Conservation (phyloP, 768 basidiomycete genomes). For the Russula vinacea region DNA sequence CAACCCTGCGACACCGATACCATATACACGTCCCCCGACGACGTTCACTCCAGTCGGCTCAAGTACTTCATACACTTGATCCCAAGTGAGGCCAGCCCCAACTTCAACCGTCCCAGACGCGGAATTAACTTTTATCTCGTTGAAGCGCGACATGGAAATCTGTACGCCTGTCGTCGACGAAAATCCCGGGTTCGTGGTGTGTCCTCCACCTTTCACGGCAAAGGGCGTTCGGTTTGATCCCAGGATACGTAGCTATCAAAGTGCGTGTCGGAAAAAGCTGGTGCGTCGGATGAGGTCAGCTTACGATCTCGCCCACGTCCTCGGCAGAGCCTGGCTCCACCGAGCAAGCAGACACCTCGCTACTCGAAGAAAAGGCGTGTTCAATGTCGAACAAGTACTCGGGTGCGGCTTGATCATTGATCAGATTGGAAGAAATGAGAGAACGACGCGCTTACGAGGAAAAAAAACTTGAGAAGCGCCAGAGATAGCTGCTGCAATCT, state of each 20-base stretch:
- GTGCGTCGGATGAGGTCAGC: conserved; percentile 14
- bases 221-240: neutral
- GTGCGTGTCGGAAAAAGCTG: neutral
- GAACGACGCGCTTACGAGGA: neutral
- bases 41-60: neutral
- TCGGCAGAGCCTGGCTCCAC: conserved; percentile 27
- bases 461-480: conserved; percentile 4
- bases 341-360: conserved; percentile 16
- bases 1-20: neutral
- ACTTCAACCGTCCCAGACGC: neutral
- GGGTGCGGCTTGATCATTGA: conserved; percentile 11
- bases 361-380: conserved; percentile 11
- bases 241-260: neutral
- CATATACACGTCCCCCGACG: neutral
- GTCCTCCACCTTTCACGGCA: conserved; percentile 2
- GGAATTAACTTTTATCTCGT: neutral
- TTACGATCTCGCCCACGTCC: conserved; percentile 26
- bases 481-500: conserved; percentile 4
- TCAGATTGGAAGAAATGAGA: neutral
- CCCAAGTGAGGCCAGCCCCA: conserved; percentile 2
- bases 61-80: neutral
- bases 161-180: neutral
- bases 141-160: conserved; percentile 1
- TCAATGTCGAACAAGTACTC: conserved; percentile 17
- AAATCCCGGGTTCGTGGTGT: neutral